Conservation (phyloP, 2,329 filamentous ascomycete species). For the Verticillium isaacii region DNA sequence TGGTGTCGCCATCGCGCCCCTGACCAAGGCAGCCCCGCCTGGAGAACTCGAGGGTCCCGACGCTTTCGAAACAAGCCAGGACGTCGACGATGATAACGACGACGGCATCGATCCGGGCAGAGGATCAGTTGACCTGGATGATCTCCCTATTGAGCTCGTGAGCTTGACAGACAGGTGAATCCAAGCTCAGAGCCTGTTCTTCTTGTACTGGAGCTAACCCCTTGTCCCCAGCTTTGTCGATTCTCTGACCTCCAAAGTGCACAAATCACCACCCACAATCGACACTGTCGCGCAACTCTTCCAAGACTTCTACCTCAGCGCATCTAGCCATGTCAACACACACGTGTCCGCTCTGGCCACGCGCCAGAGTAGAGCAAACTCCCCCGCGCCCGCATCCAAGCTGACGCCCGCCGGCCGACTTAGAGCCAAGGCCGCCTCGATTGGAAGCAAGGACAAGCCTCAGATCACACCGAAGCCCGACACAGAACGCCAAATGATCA, state of each 20-base stretch:
- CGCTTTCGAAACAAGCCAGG: constrained; percentile 43
- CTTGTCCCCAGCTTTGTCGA: constrained; percentile 70
- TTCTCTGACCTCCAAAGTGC: constrained; percentile 79
- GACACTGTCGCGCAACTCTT: constrained; percentile 82
- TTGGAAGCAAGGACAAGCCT: constrained; percentile 47
- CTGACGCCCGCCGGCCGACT: constrained; percentile 52
- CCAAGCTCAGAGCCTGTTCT: neutral
- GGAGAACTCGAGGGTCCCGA: constrained; percentile 30
- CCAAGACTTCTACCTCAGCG: constrained; percentile 86
- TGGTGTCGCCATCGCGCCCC: neutral
- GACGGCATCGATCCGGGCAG: constrained; percentile 42
- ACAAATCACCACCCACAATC: constrained; percentile 76
- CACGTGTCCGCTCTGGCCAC: constrained; percentile 79
- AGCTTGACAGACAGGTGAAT: constrained; percentile 80
- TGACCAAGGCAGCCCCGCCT: constrained; percentile 11
- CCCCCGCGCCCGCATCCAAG: constrained; percentile 50
- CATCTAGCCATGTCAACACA: constrained; percentile 77
- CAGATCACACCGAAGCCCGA: constrained; percentile 38
- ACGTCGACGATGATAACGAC: constrained; percentile 37
- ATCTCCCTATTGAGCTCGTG: constrained; percentile 89
- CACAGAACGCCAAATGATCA: constrained; percentile 78
- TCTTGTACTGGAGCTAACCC: constrained; percentile 5
- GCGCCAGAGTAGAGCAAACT: constrained; percentile 64
- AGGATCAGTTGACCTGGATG: constrained; percentile 70
- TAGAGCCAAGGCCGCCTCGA: constrained; percentile 49